Evolutionary conservation across 768 basidiomycete genomes (phyloP).

Genomic region (Tephrocybe sp.): DNA sequence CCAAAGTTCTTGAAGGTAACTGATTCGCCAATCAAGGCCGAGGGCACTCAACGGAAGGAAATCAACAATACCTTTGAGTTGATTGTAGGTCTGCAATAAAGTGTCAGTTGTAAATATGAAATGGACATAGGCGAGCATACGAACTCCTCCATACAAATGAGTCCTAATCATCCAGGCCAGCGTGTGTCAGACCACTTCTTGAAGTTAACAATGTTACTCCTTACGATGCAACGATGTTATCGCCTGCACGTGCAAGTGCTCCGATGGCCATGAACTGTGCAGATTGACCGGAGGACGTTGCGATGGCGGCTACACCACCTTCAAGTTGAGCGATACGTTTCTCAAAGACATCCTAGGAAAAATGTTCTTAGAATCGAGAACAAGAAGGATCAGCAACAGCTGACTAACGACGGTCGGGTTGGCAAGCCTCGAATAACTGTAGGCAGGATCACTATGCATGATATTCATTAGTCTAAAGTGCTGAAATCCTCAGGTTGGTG

Average conservation of each 20-base stretch:
- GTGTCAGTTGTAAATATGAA: not conserved
- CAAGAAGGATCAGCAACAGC: not conserved
- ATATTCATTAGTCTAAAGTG: too few relatives aligned
- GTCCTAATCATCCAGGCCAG: conserved; percentile 46
- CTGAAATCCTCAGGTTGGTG: not conserved
- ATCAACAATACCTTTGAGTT: conserved; percentile 55
- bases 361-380: not conserved
- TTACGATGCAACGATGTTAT: conserved; percentile 77
- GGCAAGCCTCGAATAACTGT: conserved; percentile 68
- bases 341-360: conserved; percentile 70
- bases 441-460: conserved; percentile 50
- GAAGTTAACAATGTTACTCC: conserved; percentile 20
- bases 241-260: conserved; percentile 60
- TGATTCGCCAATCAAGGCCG: conserved; percentile 18
- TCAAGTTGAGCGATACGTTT: conserved; percentile 79
- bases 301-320: conserved; percentile 75
- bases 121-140: conserved; percentile 20
- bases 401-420: conserved; percentile 63
- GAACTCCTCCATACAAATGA: conserved; percentile 67
- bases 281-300: conserved; percentile 71
- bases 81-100: conserved; percentile 60
- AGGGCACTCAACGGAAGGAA: conserved; percentile 1
- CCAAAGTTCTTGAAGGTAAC: conserved; percentile 70
- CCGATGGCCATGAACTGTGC: conserved; percentile 76
- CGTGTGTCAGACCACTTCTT: conserved; percentile 4